Conservation (phyloP, 2,329 filamentous ascomycete genomes). For the Sarocladium brachiariae region DNA sequence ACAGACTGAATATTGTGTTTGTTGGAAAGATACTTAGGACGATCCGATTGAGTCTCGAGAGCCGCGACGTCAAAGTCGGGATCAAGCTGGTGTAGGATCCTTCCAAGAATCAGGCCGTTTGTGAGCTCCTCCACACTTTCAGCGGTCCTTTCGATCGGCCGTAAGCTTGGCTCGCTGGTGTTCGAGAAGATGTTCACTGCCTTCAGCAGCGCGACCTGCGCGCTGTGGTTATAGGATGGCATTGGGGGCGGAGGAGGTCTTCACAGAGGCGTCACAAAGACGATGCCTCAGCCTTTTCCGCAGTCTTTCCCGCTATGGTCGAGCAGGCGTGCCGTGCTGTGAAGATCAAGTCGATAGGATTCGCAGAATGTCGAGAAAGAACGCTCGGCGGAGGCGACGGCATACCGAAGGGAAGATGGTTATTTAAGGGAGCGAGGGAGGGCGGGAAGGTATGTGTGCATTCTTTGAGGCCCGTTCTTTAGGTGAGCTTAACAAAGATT, state of each 20-base stretch:
- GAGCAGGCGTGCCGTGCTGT: not conserved
- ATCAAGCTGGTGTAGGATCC: constrained; percentile 53
- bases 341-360: too few species aligned
- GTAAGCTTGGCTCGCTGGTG: constrained; percentile 6
- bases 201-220: constrained; percentile 49
- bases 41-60: constrained; percentile 40
- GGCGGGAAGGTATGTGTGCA: too few species aligned
- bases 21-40: constrained; percentile 38
- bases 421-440: too few species aligned
- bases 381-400: too few species aligned
- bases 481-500: too few species aligned
- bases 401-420: too few species aligned
- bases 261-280: not conserved
- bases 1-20: constrained; percentile 48
- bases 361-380: too few species aligned
- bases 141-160: constrained; percentile 32
- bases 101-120: constrained; percentile 48
- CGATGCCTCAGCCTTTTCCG: too few species aligned
- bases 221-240: constrained; percentile 32
- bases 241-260: constrained; percentile 18
- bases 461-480: too few species aligned
- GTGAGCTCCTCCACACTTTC: constrained; percentile 44
- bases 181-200: constrained; percentile 35
- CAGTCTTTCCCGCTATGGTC: too few species aligned
- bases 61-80: constrained; percentile 47